These are phyloP conservation scores for Manihot esculenta DNA, from an alignment of 441 rosid species.

Conservation along the genomic window DNA sequence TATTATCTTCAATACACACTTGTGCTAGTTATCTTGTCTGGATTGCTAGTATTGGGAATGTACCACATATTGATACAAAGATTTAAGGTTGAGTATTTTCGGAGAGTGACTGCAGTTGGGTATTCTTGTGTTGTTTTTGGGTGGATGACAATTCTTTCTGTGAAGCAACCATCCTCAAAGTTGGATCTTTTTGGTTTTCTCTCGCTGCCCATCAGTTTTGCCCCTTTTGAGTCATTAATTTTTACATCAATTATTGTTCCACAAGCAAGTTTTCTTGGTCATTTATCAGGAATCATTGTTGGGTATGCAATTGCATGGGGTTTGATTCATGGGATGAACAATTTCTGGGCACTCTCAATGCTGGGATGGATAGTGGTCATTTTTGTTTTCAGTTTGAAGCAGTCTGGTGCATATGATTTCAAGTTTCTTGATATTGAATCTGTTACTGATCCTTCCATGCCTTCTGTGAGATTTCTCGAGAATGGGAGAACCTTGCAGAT, in stretches of 20 bases:
- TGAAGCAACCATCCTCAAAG: conserved; percentile 93
- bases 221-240: conserved; percentile 89
- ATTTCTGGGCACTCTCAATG: conserved; percentile 89
- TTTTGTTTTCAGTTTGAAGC: conserved; percentile 83
- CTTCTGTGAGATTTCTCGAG: conserved; percentile 77
- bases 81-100: conserved; percentile 78
- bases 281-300: conserved; percentile 83
- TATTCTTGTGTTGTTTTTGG: conserved; percentile 97
- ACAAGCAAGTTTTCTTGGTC: conserved; percentile 96
- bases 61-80: conserved; percentile 68
- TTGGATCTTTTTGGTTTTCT: conserved; percentile 82
- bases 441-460: conserved; percentile 77
- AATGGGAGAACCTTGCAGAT: conserved; percentile 77
- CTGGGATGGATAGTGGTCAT: conserved; percentile 75
- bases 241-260: conserved; percentile 97
- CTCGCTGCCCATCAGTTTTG: conserved; percentile 93
- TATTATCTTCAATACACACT: conserved; percentile 92
- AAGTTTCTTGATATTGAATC: conserved; percentile 82
- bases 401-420: conserved; percentile 85
- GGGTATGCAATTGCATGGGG: conserved; percentile 98
- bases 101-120: conserved; percentile 93
- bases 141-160: conserved; percentile 95
- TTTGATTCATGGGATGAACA: conserved; percentile 88
- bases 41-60: conserved; percentile 68
- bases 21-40: conserved; percentile 70